Conservation (phyloP, 257 asterid species). For the Solanum medicagineum region DNA sequence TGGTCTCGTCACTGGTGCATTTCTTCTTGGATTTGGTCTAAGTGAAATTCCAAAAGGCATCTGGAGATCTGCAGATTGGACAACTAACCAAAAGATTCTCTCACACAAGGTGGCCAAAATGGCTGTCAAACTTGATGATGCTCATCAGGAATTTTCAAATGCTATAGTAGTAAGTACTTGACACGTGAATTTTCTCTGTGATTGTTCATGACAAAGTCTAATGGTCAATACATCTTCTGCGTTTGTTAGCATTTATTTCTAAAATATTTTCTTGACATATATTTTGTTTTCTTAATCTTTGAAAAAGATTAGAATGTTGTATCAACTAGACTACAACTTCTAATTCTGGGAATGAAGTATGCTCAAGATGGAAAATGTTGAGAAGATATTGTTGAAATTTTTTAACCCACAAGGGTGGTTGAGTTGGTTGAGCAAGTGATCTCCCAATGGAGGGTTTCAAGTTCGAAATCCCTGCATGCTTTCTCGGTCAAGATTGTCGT, state of each 20-base stretch:
- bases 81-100: constrained; percentile 46
- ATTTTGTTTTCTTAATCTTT: neutral
- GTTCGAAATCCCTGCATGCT: neutral
- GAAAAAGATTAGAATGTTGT: neutral
- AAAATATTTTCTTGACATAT: neutral
- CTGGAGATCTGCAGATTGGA: constrained; percentile 79
- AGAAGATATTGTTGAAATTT: neutral
- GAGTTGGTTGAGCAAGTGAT: neutral
- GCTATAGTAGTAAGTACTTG: constrained; percentile 53
- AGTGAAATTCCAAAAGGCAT: constrained; percentile 66
- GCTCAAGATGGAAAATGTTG: neutral
- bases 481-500: neutral
- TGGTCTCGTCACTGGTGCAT: constrained; percentile 80
- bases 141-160: constrained; percentile 64
- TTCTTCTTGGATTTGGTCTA: constrained; percentile 79
- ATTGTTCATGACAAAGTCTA: neutral
- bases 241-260: neutral
- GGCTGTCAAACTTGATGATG: constrained; percentile 73
- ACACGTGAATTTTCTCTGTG: neutral
- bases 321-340: neutral
- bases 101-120: constrained; percentile 67
- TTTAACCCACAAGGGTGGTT: neutral
- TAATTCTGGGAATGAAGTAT: neutral
- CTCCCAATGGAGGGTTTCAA: neutral
- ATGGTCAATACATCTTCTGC: neutral